Evolutionary conservation across 345 rosid genomes (phyloP).

Genomic region (Carallia brachiata): DNA sequence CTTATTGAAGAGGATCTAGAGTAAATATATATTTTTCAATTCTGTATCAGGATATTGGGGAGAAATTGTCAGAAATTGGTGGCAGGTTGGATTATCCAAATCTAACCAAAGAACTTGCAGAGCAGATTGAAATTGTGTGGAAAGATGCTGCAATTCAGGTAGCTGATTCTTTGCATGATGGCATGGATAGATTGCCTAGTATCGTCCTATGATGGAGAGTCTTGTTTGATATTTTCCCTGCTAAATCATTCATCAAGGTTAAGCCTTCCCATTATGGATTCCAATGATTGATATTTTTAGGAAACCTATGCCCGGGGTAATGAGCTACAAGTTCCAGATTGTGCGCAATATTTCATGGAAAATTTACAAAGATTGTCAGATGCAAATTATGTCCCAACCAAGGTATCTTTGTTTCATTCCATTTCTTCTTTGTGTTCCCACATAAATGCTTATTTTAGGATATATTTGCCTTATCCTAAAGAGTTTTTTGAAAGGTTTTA

Average conservation of each 20-base stretch:
- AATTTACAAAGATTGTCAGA: conserved; percentile 78
- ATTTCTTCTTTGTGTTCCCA: neutral
- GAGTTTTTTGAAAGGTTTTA: neutral
- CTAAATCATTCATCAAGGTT: neutral
- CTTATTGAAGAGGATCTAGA: conserved; percentile 6
- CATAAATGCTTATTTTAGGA: neutral
- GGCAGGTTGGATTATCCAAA: conserved; percentile 66
- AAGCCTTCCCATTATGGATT: neutral
- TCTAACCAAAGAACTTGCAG: conserved; percentile 73
- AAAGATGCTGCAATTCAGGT: conserved; percentile 96
- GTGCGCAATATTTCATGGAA: conserved; percentile 88
- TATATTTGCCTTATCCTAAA: no score
- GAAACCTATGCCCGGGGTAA: conserved; percentile 79
- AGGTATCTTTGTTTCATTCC: conserved; percentile 44
- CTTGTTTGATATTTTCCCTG: neutral
- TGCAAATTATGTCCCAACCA: conserved; percentile 78
- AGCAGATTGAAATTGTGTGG: conserved; percentile 82
- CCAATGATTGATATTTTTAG: conserved; percentile 35
- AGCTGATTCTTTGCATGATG: conserved; percentile 15
- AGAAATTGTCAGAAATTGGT: conserved; percentile 79
- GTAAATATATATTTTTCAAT: conserved; percentile 8
- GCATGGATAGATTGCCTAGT: conserved; percentile 2
- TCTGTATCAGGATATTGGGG: conserved; percentile 63
- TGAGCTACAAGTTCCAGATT: conserved; percentile 96
- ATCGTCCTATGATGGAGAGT: neutral